A percentile compares a stretch with the other conserved stretches of the same genome.
phyloP scores from a whole-genome alignment of 1,284 basidiomycete species.

The Melampsora larici-populina region DNA sequence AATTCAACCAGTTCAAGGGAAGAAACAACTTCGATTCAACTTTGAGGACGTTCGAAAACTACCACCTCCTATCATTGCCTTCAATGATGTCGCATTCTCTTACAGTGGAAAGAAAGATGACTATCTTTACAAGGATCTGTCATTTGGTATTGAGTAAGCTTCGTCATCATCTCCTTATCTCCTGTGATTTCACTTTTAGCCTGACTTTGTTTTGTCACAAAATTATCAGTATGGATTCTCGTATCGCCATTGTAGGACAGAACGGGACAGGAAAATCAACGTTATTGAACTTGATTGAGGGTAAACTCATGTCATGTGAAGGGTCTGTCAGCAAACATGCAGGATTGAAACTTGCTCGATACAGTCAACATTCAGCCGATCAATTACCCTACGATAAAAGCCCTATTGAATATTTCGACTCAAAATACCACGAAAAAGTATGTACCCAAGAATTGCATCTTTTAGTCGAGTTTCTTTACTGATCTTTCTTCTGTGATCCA shows the following conservation, averaged over 20 bases:
- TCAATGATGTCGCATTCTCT: constrained; percentile 88
- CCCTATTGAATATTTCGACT: constrained; percentile 92
- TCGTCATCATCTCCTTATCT: not conserved
- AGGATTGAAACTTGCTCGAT: constrained; percentile 88
- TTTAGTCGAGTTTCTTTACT: not conserved
- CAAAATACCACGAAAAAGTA: constrained; percentile 66
- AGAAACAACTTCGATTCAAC: constrained; percentile 79
- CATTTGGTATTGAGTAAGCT: constrained; percentile 87
- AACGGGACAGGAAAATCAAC: constrained; percentile 99
- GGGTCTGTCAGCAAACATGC: constrained; percentile 86
- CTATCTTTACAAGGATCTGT: constrained; percentile 80
- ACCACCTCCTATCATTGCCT: constrained; percentile 95
- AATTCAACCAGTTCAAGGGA: constrained; percentile 77
- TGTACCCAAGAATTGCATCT: not conserved
- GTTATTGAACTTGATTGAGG: constrained; percentile 88
- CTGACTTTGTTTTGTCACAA: not conserved
- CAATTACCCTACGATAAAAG: constrained; percentile 91
- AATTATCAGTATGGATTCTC: constrained; percentile 78
- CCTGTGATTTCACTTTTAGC: not conserved
- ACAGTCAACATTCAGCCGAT: constrained; percentile 97
- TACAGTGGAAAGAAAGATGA: constrained; percentile 86
- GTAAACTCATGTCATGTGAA: constrained; percentile 72
- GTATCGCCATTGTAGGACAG: constrained; percentile 93
- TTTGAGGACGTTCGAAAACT: constrained; percentile 92
- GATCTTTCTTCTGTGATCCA: not conserved